Percentiles rank a stretch among this genome's conserved stretches.
phyloP scores from a whole-genome alignment of 2,329 filamentous ascomycete genomes.

The Colletotrichum shisoi region DNA sequence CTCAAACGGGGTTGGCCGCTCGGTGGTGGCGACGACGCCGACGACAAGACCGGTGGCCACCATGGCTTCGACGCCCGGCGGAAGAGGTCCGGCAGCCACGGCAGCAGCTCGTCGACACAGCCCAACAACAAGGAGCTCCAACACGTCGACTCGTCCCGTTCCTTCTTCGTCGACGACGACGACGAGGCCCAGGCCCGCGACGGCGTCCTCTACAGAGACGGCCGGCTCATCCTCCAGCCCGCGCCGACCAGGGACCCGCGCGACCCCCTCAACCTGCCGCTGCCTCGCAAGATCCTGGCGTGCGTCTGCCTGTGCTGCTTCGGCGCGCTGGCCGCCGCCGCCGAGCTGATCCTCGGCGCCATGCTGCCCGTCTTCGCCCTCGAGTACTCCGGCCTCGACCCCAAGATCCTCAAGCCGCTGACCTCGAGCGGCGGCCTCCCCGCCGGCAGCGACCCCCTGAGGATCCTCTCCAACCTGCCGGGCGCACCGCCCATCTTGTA shows the following conservation, averaged over 20 bases:
- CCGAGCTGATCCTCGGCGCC: slow-evolving; percentile 43
- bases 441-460: slow-evolving; percentile 41
- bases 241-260: slow-evolving; percentile 26
- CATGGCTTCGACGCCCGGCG: neutral
- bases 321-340: slow-evolving; percentile 44
- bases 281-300: slow-evolving; percentile 13
- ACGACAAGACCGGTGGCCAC: slow-evolving; percentile 5
- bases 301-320: slow-evolving; percentile 37
- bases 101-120: neutral
- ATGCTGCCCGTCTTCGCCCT: slow-evolving; percentile 49
- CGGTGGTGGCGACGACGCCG: neutral
- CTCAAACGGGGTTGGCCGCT: neutral
- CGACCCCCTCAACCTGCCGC: slow-evolving; percentile 27
- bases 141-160: slow-evolving; percentile 1
- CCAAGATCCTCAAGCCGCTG: slow-evolving; percentile 42
- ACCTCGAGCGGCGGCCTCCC: slow-evolving; percentile 39
- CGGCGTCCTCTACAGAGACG: slow-evolving; percentile 22
- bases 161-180: neutral
- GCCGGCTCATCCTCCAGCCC: slow-evolving; percentile 24
- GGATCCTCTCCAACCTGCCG: slow-evolving; percentile 35
- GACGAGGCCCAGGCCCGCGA: neutral
- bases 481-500: slow-evolving; percentile 45
- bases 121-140: neutral
- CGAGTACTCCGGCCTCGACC: slow-evolving; percentile 47
- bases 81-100: neutral